phyloP scores from a whole-genome alignment of 352 stramenopile genomes.

The Globisporangium canariense region DNA sequence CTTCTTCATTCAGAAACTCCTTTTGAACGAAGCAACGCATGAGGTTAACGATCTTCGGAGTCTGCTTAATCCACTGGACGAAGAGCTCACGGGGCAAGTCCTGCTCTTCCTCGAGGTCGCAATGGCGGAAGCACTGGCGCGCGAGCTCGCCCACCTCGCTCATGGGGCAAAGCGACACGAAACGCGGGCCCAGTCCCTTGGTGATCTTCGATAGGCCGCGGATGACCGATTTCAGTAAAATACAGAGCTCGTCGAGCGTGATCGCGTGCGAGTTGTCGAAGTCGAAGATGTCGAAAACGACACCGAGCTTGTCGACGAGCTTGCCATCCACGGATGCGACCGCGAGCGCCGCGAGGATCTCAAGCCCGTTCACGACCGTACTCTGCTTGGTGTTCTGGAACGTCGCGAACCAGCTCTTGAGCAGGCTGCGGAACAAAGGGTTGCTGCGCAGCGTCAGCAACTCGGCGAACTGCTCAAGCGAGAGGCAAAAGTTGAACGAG shows the following conservation, averaged over 20 bases:
- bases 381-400: slow-evolving; percentile 69
- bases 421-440: slow-evolving; percentile 49
- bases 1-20: slow-evolving; percentile 55
- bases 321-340: slow-evolving; percentile 48
- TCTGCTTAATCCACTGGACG: slow-evolving; percentile 59
- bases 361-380: slow-evolving; percentile 62
- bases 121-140: slow-evolving; percentile 58
- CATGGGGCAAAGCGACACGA: slow-evolving; percentile 58
- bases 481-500: slow-evolving; percentile 80
- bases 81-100: slow-evolving; percentile 53
- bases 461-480: slow-evolving; percentile 59
- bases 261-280: slow-evolving; percentile 65
- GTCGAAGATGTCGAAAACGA: slow-evolving; percentile 76
- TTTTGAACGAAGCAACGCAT: slow-evolving; percentile 69
- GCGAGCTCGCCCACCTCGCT: slow-evolving; percentile 54
- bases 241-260: slow-evolving; percentile 73
- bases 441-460: slow-evolving; percentile 56
- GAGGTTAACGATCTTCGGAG: slow-evolving; percentile 67
- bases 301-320: slow-evolving; percentile 49
- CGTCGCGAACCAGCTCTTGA: slow-evolving; percentile 54
- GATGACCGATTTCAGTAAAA: slow-evolving; percentile 68
- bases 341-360: slow-evolving; percentile 60
- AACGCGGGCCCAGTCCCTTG: slow-evolving; percentile 47
- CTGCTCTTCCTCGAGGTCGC: slow-evolving; percentile 65
- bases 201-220: slow-evolving; percentile 69